A percentile compares a stretch with the other conserved stretches of the same genome.
These are phyloP conservation scores for Aechmea fasciata DNA, from an alignment of 176 grass and related monocot species.

Conservation along the genomic window DNA sequence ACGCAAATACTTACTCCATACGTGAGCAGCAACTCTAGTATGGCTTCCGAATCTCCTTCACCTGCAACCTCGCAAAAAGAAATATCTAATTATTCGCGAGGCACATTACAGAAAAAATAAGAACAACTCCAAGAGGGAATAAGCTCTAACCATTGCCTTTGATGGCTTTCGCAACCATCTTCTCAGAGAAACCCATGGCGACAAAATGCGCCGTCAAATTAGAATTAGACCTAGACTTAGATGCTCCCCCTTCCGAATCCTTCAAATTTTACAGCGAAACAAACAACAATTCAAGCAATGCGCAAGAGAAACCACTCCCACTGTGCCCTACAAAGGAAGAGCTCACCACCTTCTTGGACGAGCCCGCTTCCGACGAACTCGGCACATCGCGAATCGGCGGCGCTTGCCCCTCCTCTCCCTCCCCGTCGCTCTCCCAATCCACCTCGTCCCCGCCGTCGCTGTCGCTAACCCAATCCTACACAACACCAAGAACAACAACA, in stretches of 20 bases:
- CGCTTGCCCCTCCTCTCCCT: constrained; percentile 3
- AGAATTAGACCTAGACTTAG: constrained; percentile 8
- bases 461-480: constrained; percentile 35
- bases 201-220: constrained; percentile 28
- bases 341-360: constrained; percentile 12
- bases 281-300: background rate
- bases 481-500: constrained; percentile 3
- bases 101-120: constrained; percentile 5
- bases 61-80: constrained; percentile 24
- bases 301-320: background rate
- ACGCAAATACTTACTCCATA: constrained; percentile 34
- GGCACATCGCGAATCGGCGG: constrained; percentile 14
- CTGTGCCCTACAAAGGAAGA: background rate
- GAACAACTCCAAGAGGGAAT: constrained; percentile 5
- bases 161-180: constrained; percentile 40
- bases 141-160: constrained; percentile 34
- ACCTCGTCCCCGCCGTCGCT: constrained; percentile 23
- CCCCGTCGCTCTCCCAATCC: constrained; percentile 26
- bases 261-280: constrained; percentile 17
- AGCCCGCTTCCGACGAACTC: background rate
- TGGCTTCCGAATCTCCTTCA: constrained; percentile 44
- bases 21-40: constrained; percentile 69
- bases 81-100: background rate
- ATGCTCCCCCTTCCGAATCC: constrained; percentile 23
- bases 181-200: constrained; percentile 44